Base-by-base conservation (phyloP, 1,284 basidiomycete species). In the Ganoderma resinaceum region DNA sequence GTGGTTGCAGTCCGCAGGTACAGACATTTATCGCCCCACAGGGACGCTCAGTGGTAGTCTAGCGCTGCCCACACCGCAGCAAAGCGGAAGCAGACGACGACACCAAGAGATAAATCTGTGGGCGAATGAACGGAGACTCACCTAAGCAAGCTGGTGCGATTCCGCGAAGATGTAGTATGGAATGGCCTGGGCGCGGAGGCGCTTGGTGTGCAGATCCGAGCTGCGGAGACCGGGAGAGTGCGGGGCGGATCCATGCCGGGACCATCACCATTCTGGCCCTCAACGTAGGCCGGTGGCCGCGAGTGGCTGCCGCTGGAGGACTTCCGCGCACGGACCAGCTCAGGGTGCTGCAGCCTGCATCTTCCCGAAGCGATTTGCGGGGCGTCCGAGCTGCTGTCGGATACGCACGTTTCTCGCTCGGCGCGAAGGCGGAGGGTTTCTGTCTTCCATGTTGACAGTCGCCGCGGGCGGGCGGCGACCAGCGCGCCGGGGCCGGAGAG, bases 301-400 rank as follows among this genome's bases (percentile, higher is more conserved):
- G 18, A 43, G 52, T 33, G 29, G 31, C 55, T 57, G 61, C 61
- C 29, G 35, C 40, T 35, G 26, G 52, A 66, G 59, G 33, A 20
- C 9, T 63, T 66, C 63, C 60, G 71, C 71, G 71, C 71, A 72
- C 71, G 71, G 71, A 67, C 71, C 71, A 70, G 26, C 38, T 42
- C 40, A 31, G 38, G 23, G 59, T 43, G 40, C 38, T 9, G n/a
- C 31, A 40, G 26, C 46, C 38, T 9, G n/a, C 31, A 40, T 40
- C 46, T 20, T 55, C 52, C 59, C 37, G 29, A 12, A 37, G 59
- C 38, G 59, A 43, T 61, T 40, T 23, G 62, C 46, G 33, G 46
- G 12, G 26, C 20, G 31, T 55, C n/a, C 52, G 16, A 55, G 52
- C 11, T 55, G 31, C 52, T 55, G 31, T 43, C 33, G 20, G 14